These are phyloP conservation scores for Aspergillus cejpii DNA, from an alignment of 2,329 filamentous ascomycete genomes.

Conservation along the genomic window DNA sequence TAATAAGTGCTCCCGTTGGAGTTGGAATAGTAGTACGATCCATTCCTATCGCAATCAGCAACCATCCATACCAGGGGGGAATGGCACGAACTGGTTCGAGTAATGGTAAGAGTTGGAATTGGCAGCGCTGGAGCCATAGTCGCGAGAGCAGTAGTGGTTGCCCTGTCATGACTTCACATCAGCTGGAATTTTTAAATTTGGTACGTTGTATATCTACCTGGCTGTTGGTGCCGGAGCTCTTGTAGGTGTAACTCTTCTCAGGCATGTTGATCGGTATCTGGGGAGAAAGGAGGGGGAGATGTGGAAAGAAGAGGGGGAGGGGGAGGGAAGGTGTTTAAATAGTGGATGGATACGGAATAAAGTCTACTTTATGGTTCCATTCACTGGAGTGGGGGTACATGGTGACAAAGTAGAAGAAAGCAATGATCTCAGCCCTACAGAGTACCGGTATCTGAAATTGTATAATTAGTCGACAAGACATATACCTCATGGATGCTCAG, in stretches of 20 bases:
- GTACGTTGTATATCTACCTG: slow-evolving; percentile 42
- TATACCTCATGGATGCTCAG: no score
- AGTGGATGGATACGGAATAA: no score
- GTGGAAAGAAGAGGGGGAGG: background rate
- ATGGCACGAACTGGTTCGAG: slow-evolving; percentile 55
- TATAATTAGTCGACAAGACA: no score
- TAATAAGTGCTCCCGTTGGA: slow-evolving; percentile 62
- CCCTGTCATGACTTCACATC: slow-evolving; percentile 43
- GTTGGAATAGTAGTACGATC: slow-evolving; percentile 69
- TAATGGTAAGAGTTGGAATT: slow-evolving; percentile 57
- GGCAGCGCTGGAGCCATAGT: slow-evolving; percentile 52
- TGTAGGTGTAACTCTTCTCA: slow-evolving; percentile 34
- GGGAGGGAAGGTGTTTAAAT: background rate
- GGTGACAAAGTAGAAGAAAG: no score
- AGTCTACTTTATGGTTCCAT: no score
- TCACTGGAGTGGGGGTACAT: no score
- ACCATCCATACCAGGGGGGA: no score
- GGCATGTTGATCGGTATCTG: background rate
- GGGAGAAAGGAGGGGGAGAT: background rate
- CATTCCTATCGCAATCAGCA: slow-evolving; percentile 40
- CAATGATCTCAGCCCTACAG: no score
- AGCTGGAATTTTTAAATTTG: background rate
- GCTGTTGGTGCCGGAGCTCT: slow-evolving; percentile 54
- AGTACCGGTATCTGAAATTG: no score
- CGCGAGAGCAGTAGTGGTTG: slow-evolving; percentile 61